Evolutionary conservation across 805 yeast genomes (phyloP).

Genomic region (Candida tammaniensis): DNA sequence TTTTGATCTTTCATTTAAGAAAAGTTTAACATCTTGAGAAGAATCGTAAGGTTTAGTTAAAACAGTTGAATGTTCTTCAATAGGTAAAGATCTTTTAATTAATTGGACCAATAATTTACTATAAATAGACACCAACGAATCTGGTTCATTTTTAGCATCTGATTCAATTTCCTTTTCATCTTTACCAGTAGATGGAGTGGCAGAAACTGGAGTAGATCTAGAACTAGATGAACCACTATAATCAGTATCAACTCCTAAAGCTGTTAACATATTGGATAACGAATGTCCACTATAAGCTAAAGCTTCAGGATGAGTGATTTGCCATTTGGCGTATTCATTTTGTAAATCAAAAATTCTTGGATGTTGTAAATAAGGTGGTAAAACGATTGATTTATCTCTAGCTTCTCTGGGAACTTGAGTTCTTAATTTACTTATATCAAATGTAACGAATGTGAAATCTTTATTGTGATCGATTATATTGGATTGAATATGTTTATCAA

Average conservation of each 20-base stretch:
- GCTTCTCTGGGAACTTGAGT: constrained; percentile 82
- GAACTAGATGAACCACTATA: constrained; percentile 7
- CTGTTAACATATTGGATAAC: constrained; percentile 43
- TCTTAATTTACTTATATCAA: constrained; percentile 67
- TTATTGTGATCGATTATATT: constrained; percentile 37
- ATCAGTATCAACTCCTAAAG: constrained; percentile 41
- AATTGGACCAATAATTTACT: constrained; percentile 46
- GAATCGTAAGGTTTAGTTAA: constrained; percentile 75
- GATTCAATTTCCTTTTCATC: background rate
- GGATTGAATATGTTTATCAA: constrained; percentile 51
- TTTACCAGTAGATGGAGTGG: constrained; percentile 1
- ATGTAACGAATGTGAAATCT: constrained; percentile 65
- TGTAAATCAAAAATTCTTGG: constrained; percentile 75
- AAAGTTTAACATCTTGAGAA: constrained; percentile 66
- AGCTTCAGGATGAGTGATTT: constrained; percentile 53
- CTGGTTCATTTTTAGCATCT: background rate
- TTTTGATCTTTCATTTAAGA: constrained; percentile 68
- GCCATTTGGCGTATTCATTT: constrained; percentile 74
- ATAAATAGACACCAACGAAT: constrained; percentile 33
- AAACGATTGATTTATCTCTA: constrained; percentile 64
- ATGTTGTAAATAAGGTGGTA: constrained; percentile 74
- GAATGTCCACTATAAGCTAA: constrained; percentile 32
- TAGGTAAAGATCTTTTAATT: constrained; percentile 45
- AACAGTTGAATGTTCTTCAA: constrained; percentile 52
- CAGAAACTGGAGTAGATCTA: constrained; percentile 5